phyloP scores from a whole-genome alignment of 2,329 filamentous ascomycete species.

The Xylaria sp. region DNA sequence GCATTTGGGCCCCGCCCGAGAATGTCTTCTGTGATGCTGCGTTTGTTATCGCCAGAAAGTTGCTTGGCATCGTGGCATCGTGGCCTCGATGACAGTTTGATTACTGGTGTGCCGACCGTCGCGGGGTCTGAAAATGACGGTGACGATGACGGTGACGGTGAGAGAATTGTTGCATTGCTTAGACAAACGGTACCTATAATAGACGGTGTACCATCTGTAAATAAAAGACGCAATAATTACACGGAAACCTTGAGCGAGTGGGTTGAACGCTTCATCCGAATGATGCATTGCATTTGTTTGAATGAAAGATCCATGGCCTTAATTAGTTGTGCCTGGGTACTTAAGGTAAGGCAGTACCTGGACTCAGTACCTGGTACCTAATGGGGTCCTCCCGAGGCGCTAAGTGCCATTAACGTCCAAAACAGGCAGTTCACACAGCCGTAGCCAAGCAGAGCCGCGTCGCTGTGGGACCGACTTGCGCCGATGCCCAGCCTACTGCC shows the following conservation, averaged over 20 bases:
- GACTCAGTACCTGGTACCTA: too few species aligned
- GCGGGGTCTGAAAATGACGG: background rate
- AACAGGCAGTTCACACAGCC: conserved; percentile 7
- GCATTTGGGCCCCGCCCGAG: conserved; percentile 1
- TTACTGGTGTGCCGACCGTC: conserved; percentile 1
- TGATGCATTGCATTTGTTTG: background rate
- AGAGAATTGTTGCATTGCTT: background rate
- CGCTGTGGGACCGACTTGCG: background rate
- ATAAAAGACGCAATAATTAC: background rate
- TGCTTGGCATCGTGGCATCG: conserved; percentile 20
- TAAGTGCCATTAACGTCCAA: background rate
- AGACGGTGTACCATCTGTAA: background rate
- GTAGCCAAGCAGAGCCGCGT: conserved; percentile 4
- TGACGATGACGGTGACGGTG: background rate
- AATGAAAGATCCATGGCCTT: background rate
- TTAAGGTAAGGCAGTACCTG: background rate
- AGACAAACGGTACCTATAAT: background rate
- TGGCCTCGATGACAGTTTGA: background rate
- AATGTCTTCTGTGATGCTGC: conserved; percentile 10
- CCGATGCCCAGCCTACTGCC: background rate
- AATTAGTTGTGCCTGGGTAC: background rate
- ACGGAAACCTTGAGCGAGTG: background rate
- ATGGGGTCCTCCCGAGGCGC: background rate
- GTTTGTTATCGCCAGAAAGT: conserved; percentile 2
- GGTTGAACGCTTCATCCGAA: background rate